These are phyloP conservation scores for Hysterium pulicare DNA, from an alignment of 2,329 filamentous ascomycete genomes.

Conservation along the genomic window DNA sequence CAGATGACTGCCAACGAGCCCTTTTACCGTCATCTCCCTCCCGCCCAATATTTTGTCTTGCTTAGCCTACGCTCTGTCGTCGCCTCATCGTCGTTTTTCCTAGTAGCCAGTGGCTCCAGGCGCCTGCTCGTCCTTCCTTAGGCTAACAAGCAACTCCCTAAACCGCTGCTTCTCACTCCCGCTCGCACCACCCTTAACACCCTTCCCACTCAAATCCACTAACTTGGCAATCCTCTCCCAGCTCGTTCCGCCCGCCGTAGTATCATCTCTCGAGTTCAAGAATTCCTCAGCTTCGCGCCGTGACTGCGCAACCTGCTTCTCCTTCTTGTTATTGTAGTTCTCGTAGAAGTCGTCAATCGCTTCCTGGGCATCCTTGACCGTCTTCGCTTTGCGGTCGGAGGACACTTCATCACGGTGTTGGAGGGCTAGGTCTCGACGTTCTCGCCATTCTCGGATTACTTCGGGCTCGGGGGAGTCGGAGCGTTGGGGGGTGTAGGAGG, in stretches of 20 bases:
- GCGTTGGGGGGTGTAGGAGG: conserved; percentile 46
- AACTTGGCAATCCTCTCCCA: conserved; percentile 98
- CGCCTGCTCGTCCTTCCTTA: conserved; percentile 92
- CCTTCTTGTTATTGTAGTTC: conserved; percentile 97
- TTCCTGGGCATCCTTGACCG: conserved; percentile 81
- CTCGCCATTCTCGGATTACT: conserved; percentile 85
- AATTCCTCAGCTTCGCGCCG: conserved; percentile 92
- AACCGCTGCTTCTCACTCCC: conserved; percentile 96
- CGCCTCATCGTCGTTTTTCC: no score
- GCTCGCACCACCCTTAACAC: conserved; percentile 76
- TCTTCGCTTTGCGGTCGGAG: conserved; percentile 76
- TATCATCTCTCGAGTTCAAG: conserved; percentile 82
- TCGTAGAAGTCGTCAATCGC: conserved; percentile 99
- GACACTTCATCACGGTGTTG: conserved; percentile 83
- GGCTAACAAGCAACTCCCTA: conserved; percentile 78
- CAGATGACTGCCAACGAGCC: no score
- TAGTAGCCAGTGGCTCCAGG: no score
- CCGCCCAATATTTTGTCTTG: no score
- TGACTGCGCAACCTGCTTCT: conserved; percentile 86
- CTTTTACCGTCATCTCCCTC: no score
- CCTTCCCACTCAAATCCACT: conserved; percentile 96
- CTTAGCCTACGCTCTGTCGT: no score
- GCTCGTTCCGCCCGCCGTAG: conserved; percentile 88
- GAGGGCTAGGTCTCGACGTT: conserved; percentile 78
- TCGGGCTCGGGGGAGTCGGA: conserved; percentile 81